Base-by-base conservation (phyloP, 257 asterid species). In the Lycium barbarum region DNA sequence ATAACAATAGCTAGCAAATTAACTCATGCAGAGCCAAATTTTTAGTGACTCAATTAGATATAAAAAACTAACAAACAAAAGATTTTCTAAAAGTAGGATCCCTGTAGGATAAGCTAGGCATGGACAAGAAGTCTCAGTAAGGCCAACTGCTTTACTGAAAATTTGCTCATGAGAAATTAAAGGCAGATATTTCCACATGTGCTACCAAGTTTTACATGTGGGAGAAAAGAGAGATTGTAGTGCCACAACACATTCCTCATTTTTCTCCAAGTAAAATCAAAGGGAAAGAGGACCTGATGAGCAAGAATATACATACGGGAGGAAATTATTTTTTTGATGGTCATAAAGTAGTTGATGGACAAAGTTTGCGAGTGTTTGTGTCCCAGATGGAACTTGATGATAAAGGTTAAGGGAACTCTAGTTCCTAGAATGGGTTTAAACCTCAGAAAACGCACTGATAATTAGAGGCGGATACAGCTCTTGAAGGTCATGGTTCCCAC, bases 81-180 rank as follows among this genome's bases (percentile, higher is more conserved):
- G 63, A 51, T 0, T 51, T 5, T 14, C 4, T 76, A 76, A 26
- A 76, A 26, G 26, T 51, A 26, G 9, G 7, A 73, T 76, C 61
- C 10, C 4, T 26, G 47, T 14, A 51, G 47, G 26, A 26, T 26
- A 26, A 26, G 33, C 33, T 26, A 49, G 65, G 49, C 65, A 78
- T 78, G 14, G 5, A 78, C 63, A 76, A 26, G n/a, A 51, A 51
- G 62, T 76, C 2, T 51, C 22, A 26, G 63, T 22, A 13, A 51
- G 81, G 62, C 14, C 62, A 74, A 14, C 22, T 26, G 47, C 81
- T 76, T 26, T 49, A 51, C 45, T 2, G 20, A 22, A 47, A 74
- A 74, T 20, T 74, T 74, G 62, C 45, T 49, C 62, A 22, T 47
- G 81, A 74, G 81, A 74, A 74, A 55, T 74, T 74, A 3, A 26